Evolutionary conservation across 345 rosid species (phyloP), one percentile per base, ranked within the genome.

Genomic region (Nephelium lappaceum): DNA sequence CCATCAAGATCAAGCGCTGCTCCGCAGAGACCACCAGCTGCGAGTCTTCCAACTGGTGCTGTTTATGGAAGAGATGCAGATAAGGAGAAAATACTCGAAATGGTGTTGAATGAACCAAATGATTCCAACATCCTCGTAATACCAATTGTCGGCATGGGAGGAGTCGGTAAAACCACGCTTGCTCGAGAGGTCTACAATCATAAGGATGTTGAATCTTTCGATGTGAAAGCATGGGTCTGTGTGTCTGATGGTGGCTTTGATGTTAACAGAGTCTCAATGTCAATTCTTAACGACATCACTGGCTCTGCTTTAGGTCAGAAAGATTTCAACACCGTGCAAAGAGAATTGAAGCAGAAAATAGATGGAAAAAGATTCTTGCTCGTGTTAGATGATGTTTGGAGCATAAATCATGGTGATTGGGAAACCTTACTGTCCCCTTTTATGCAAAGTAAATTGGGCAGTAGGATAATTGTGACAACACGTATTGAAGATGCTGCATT

Each of bases 361-460:
- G 6, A 0, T 7, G 66, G 68, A 0, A 73, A 14, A 42, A 60
- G 57, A n/a, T 65, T 75, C 27, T 31, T 64, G 2, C 19, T 63
- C 11, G 61, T 63, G 5, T 63, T 74, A 10, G 69, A 74, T 27
- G 77, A 74, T 19, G 6, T 47, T 11, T 64, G 71, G 71, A 75
- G 47, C 47, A n/a, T 11, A 0, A 8, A 14, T 64, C 1, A 12
- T 65, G 43, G 4, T 9, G 0, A 24, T 7, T 75, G 71, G 71
- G 49, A 75, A 25, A 21, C 12, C 6, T 5, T 49, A 7, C 51
- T 8, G 11, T 31, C 61, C 38, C 62, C 78, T 0, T 64, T 75
- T 0, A 19, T 0, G 10, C 31, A 25, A 1, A 69, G 63, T 31
- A 58, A 61, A n/a, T 12, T 3, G 0, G 21, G 31, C 12, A 31